These are phyloP conservation scores for Aaosphaeria pasadenensis DNA, from an alignment of 2,329 filamentous ascomycete species.

Conservation along the genomic window DNA sequence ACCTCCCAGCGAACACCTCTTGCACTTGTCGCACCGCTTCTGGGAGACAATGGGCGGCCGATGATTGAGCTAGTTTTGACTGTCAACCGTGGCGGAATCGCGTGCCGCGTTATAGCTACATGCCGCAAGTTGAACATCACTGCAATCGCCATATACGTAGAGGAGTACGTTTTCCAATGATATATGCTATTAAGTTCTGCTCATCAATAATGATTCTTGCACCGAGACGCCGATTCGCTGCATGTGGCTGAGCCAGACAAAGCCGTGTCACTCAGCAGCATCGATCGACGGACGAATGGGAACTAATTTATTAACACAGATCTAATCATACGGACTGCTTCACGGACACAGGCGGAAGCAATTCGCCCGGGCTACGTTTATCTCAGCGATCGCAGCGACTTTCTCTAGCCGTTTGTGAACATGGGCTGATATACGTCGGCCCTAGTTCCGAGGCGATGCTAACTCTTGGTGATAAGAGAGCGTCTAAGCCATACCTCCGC, in stretches of 20 bases:
- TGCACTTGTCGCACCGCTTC: neutral
- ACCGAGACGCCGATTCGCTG: slow-evolving; percentile 20
- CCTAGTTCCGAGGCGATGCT: slow-evolving; percentile 54
- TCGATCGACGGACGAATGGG: slow-evolving; percentile 46
- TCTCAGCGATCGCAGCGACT: slow-evolving; percentile 61
- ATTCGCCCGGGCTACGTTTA: slow-evolving; percentile 70
- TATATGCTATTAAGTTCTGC: too few species aligned
- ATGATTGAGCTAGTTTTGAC: neutral
- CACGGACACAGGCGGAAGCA: slow-evolving; percentile 50
- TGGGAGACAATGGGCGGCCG: neutral
- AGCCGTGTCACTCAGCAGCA: slow-evolving; percentile 45
- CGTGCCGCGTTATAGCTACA: neutral
- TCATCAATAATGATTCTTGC: too few species aligned
- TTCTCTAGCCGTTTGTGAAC: slow-evolving; percentile 53
- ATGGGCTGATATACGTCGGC: slow-evolving; percentile 59
- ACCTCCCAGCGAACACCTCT: neutral
- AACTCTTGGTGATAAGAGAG: slow-evolving; percentile 58
- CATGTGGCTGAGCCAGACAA: slow-evolving; percentile 57
- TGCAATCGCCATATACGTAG: neutral
- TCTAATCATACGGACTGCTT: slow-evolving; percentile 53
- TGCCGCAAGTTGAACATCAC: neutral
- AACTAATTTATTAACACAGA: slow-evolving; percentile 58
- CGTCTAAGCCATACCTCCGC: slow-evolving; percentile 45
- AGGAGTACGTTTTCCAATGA: neutral
- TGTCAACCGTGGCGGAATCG: neutral